These are phyloP conservation scores for Sechiopsis laciniata DNA, from an alignment of 306 rosid genomes.

Conservation along the genomic window DNA sequence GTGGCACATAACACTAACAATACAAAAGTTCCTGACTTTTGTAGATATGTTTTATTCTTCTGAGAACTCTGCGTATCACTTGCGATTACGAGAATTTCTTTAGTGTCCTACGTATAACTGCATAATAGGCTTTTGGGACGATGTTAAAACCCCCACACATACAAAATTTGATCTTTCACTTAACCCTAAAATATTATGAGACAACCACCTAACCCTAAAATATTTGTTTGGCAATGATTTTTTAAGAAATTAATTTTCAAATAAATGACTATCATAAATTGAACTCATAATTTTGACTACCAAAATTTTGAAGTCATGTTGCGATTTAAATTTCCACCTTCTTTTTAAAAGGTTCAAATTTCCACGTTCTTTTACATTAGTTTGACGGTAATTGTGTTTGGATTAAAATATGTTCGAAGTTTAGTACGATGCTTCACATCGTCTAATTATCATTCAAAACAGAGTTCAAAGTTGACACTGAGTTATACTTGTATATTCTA, in stretches of 20 bases:
- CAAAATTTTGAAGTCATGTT: background rate
- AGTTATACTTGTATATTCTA: background rate
- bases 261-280: too few relatives aligned
- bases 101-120: background rate
- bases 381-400: background rate
- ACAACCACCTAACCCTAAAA: too few relatives aligned
- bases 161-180: too few relatives aligned
- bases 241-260: too few relatives aligned
- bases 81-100: background rate
- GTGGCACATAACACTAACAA: background rate
- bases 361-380: background rate
- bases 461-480: background rate
- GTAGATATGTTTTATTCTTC: background rate
- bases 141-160: background rate
- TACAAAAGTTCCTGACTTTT: background rate
- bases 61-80: background rate
- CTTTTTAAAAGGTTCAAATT: too few relatives aligned
- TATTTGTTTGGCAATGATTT: too few relatives aligned
- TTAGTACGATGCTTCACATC: background rate
- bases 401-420: background rate
- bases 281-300: background rate
- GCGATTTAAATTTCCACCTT: background rate
- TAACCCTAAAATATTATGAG: too few relatives aligned
- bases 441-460: background rate
- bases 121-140: background rate